Base-by-base conservation (phyloP, 306 rosid species). In the Carpinus viminea region DNA sequence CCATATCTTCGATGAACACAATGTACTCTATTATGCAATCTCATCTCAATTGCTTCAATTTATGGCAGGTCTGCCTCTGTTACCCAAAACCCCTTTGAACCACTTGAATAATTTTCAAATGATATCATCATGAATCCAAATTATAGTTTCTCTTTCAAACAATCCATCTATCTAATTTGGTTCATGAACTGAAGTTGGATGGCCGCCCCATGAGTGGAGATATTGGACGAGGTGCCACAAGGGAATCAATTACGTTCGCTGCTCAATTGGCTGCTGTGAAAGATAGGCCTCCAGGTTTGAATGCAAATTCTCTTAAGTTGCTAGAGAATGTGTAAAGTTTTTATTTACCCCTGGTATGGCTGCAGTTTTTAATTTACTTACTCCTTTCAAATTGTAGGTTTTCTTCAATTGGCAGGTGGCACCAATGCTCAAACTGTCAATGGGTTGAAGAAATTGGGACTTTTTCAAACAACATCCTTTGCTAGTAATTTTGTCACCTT, bases 151-250 rank as follows among this genome's bases (percentile, higher is more conserved):
- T 60, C 51, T 48, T 60, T 73, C 74, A 72, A 83, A 52, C 66
- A 83, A 65, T 68, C 34, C 61, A 70, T 70, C 74, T 83, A 31
- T 83, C 34, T 71, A 6, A 50, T 72, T 21, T 60, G 21, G 9
- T 41, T 68, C 51, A 66, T 76, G 62, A 83, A 85, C 74, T 76
- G 78, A 82, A 94, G 98, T 83, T 94, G 86, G 98, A 94, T 82
- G 97, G 97, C 54, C 96, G 97, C 69, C 96, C 98, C 47, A 94
- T 94, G 98, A 94, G 96, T 74, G 98, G 97, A 69, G 98, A 94
- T 85, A 92, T 92, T 60, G 97, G 98, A 57, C 92, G 91, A 86
- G 98, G 97, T 70, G 90, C 96, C 43, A 94, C 97, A 17, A 92
- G 87, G 80, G 97, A 91, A 76, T 85, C 98, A 17, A 89, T 94